Evolutionary conservation across 805 yeast species (phyloP), one percentile per base, ranked within the genome.

Genomic region (Candida stauntonica): DNA sequence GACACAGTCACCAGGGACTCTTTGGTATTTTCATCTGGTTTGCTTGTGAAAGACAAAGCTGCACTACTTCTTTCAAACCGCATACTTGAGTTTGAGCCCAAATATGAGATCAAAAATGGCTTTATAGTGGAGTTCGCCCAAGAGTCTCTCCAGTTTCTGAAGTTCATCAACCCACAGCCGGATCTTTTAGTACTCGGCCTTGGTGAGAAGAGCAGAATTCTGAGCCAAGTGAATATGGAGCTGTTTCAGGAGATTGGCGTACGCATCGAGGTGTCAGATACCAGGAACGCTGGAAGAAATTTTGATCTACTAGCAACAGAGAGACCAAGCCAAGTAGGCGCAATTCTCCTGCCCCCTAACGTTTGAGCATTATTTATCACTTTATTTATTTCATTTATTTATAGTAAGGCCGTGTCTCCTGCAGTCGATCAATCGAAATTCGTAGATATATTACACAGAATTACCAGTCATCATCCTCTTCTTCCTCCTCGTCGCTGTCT

Each of bases 291-390:
- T 1, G 89, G 84, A 11, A 72, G 75, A 46, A 79, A 74, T 45
- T 86, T 74, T 61, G 91, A 86, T 51, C 60, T 86, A 30, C 61
- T 86, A 42, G 88, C 91, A 1, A 83, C 91, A 0, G 95, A 86
- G 55, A 67, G 95, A 48, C 86, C 89, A 0, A 64, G 69, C 18
- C 79, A 77, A 23, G 77, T 86, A n/a, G 88, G 79, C 2, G 93
- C 85, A 0, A 61, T 86, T 23, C 63, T 86, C 34, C 63, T 86
- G 86, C 94, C 17, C 85, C 46, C 48, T 17, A 34, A 36, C 26
- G 39, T 36, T 15, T 91, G 3, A 26, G 23, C 19, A 11, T 16
- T 36, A 18, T 26, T 33, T 33, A 30, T 41, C n/a, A 15, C 23
- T 30, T 13, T 24, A 32, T 26, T 17, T 29, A 20, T 32, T 32